These are phyloP conservation scores for Microcos paniculata DNA, from an alignment of 345 rosid genomes.

Conservation along the genomic window DNA sequence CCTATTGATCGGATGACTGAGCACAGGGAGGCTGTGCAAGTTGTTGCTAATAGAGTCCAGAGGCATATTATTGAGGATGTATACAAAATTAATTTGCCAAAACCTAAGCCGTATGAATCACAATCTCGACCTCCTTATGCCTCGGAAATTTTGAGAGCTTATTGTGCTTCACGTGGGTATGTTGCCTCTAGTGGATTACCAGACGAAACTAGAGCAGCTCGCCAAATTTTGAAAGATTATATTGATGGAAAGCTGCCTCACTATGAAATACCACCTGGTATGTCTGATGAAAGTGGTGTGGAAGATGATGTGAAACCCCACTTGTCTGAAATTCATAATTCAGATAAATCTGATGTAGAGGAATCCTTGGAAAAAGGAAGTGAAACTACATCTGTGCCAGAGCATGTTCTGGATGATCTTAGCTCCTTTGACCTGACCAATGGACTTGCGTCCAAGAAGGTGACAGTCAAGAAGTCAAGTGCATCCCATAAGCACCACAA, in stretches of 20 bases:
- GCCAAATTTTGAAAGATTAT: conserved; percentile 79
- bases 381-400: conserved; percentile 35
- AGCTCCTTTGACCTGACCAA: conserved; percentile 71
- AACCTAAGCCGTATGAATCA: conserved; percentile 80
- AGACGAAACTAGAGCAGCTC: conserved; percentile 87
- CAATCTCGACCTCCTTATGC: conserved; percentile 80
- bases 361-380: conserved; percentile 16
- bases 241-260: conserved; percentile 83
- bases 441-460: conserved; percentile 55
- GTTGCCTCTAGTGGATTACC: conserved; percentile 96
- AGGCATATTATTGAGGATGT: conserved; percentile 62
- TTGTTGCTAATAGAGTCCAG: conserved; percentile 77
- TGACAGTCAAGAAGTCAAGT: conserved; percentile 40
- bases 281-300: conserved; percentile 29
- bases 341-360: conserved; percentile 49
- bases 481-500: conserved; percentile 66
- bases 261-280: conserved; percentile 71
- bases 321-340: conserved; percentile 29
- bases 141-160: conserved; percentile 64
- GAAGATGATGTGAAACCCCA: conserved; percentile 28
- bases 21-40: conserved; percentile 85
- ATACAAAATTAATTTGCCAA: conserved; percentile 74
- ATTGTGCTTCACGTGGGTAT: conserved; percentile 80
- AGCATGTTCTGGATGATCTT: conserved; percentile 69
- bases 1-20: conserved; percentile 92